A percentile compares a stretch with the other conserved stretches of the same genome.
phyloP scores from a whole-genome alignment of 306 rosid genomes.

The Acacia melanoxylon region DNA sequence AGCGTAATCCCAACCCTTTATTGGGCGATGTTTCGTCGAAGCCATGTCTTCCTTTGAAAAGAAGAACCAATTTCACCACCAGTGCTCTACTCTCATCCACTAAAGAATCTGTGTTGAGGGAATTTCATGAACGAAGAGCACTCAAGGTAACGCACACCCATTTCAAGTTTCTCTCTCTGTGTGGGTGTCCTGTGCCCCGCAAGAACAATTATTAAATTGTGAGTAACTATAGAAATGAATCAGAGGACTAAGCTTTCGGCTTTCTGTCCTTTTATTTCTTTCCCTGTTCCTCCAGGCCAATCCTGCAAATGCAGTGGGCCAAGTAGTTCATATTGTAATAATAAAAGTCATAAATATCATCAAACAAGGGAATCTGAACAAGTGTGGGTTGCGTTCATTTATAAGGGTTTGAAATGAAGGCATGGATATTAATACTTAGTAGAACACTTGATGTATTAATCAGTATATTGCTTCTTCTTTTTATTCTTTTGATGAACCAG shows the following conservation, averaged over 20 bases:
- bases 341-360: not conserved
- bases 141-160: constrained; percentile 62
- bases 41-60: constrained; percentile 47
- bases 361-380: constrained; percentile 7
- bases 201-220: no score
- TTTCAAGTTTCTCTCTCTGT: not conserved
- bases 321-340: not conserved
- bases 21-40: constrained; percentile 34
- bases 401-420: not conserved
- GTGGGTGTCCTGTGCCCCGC: not conserved
- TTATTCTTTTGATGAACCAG: not conserved
- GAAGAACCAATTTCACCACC: constrained; percentile 46
- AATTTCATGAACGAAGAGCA: constrained; percentile 66
- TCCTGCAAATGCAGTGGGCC: no score
- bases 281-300: no score
- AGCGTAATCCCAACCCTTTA: constrained; percentile 49
- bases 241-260: not conserved
- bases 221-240: not conserved
- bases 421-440: not conserved
- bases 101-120: constrained; percentile 63
- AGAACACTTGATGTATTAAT: not conserved
- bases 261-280: not conserved
- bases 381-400: not conserved
- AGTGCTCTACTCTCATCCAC: constrained; percentile 60
- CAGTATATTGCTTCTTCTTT: not conserved